Percentiles rank a stretch among this genome's conserved stretches.
phyloP scores from a whole-genome alignment of 2,329 filamentous ascomycete genomes.

The Hypoxylon rubiginosum region DNA sequence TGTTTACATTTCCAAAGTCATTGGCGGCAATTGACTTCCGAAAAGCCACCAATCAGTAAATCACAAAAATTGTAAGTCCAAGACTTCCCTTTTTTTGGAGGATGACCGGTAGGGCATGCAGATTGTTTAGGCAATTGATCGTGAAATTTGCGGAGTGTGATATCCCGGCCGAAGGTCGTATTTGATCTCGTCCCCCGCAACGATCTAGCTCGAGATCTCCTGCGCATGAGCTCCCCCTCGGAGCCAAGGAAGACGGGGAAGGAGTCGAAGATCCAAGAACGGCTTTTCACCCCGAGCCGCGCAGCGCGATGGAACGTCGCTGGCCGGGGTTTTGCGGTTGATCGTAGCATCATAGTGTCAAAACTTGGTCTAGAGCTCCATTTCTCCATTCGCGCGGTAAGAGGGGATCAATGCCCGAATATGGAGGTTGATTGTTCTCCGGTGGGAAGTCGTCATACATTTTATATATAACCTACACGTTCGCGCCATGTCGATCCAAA shows the following conservation, averaged over 20 bases:
- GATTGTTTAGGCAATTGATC: conserved; percentile 36
- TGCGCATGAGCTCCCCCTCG: neutral
- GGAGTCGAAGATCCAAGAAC: conserved; percentile 13
- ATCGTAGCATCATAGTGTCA: conserved; percentile 22
- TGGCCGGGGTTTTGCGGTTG: conserved; percentile 6
- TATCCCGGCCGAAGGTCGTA: conserved; percentile 26
- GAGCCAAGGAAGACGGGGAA: conserved; percentile 24
- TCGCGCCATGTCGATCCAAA: conserved; percentile 11
- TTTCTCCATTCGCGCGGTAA: neutral
- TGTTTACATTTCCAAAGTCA: conserved; percentile 3
- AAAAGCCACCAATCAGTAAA: conserved; percentile 34
- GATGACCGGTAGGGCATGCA: conserved; percentile 1
- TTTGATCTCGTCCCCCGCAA: conserved; percentile 12
- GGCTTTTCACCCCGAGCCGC: neutral
- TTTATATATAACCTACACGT: conserved; percentile 19
- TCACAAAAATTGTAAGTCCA: conserved; percentile 2
- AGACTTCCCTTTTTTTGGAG: conserved; percentile 5
- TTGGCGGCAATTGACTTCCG: conserved; percentile 28
- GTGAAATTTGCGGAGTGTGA: conserved; percentile 27
- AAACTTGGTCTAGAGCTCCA: conserved; percentile 21
- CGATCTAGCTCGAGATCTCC: neutral
- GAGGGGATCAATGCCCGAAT: neutral
- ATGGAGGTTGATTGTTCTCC: neutral
- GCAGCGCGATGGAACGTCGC: conserved; percentile 5
- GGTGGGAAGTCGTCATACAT: conserved; percentile 4